These are phyloP conservation scores for Sphaerulina musiva DNA, from an alignment of 2,329 filamentous ascomycete species.

Conservation along the genomic window DNA sequence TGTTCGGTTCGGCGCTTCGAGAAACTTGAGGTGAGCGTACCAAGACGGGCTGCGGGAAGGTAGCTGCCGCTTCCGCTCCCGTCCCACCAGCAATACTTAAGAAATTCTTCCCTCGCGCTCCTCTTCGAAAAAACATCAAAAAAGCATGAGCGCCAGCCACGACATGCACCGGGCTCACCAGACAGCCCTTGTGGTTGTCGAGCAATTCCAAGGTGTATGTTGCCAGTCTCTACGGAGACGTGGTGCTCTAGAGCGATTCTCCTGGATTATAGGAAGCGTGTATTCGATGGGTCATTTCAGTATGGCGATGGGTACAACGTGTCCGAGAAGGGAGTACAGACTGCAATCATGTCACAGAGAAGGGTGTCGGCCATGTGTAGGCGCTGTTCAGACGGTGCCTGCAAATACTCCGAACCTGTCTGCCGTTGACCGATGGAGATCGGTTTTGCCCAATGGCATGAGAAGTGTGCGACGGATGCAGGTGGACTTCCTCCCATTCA, in stretches of 20 bases:
- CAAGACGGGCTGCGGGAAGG: neutral
- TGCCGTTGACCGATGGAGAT: no score
- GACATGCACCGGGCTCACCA: constrained; percentile 48
- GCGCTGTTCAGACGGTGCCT: neutral
- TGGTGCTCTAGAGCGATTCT: constrained; percentile 58
- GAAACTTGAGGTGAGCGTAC: neutral
- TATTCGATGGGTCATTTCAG: constrained; percentile 64
- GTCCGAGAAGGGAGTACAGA: constrained; percentile 65
- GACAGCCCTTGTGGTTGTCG: constrained; percentile 21
- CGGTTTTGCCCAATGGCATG: no score
- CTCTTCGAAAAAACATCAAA: constrained; percentile 49
- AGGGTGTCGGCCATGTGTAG: neutral
- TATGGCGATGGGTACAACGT: constrained; percentile 63
- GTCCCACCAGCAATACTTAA: neutral
- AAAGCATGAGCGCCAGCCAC: constrained; percentile 59
- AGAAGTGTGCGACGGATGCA: no score
- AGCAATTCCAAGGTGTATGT: constrained; percentile 54
- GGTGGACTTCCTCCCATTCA: no score
- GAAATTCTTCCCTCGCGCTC: constrained; percentile 15
- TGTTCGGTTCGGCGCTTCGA: neutral
- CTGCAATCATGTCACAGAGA: neutral
- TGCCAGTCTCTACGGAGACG: constrained; percentile 57
- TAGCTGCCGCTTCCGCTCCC: neutral
- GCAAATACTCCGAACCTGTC: neutral
- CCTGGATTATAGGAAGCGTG: constrained; percentile 60